Conservation (phyloP, 495 filamentous ascomycete genomes). For the Monascus purpureus region DNA sequence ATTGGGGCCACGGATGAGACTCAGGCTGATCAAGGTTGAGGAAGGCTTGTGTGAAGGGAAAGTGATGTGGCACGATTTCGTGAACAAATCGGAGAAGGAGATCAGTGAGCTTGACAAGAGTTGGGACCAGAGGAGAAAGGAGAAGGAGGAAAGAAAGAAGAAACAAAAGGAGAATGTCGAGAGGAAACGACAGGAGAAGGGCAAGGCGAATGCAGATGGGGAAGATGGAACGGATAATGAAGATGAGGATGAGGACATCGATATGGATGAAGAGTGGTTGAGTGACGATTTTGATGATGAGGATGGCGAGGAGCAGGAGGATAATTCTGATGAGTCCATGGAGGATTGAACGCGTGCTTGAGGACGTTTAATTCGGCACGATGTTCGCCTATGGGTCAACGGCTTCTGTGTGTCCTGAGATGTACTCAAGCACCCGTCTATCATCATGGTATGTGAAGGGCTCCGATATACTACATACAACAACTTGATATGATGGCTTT, state of each 20-base stretch:
- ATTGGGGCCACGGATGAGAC: constrained; percentile 75
- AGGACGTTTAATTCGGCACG: background rate
- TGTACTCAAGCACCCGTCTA: no score
- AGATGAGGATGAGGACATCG: constrained; percentile 44
- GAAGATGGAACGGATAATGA: constrained; percentile 35
- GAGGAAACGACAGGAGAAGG: constrained; percentile 57
- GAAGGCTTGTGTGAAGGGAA: constrained; percentile 84
- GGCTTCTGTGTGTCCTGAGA: no score
- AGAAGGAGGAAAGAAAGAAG: constrained; percentile 69
- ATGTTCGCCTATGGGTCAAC: no score
- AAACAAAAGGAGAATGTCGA: constrained; percentile 79
- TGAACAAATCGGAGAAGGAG: constrained; percentile 70
- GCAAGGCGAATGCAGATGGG: constrained; percentile 28
- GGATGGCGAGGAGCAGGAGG: constrained; percentile 34
- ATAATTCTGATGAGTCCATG: constrained; percentile 25
- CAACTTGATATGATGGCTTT: no score
- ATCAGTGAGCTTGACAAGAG: constrained; percentile 59
- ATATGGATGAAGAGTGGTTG: constrained; percentile 32
- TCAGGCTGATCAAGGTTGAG: constrained; percentile 90
- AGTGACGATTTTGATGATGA: constrained; percentile 20
- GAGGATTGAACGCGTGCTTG: constrained; percentile 14
- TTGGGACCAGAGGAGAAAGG: constrained; percentile 63
- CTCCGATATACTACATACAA: no score
- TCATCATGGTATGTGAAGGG: no score
- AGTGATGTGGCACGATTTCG: constrained; percentile 94